Evolutionary conservation across 768 basidiomycete genomes (phyloP), one percentile per base, ranked within the genome.

Genomic region (Termitomyces sp.): DNA sequence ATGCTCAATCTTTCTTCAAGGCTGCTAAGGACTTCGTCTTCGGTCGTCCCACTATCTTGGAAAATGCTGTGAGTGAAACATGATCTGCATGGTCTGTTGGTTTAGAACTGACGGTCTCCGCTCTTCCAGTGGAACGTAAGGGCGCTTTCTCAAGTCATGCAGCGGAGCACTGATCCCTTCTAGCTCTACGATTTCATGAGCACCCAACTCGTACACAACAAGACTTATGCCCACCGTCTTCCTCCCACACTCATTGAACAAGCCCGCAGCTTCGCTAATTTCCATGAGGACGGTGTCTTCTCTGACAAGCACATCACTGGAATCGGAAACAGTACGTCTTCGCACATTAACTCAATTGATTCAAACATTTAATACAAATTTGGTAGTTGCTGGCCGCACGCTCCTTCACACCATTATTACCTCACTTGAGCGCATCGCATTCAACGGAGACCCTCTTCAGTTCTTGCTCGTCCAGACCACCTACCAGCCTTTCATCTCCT

Each of bases 401-500:
- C 75, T 92, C 61, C 75, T 94, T 40, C 82, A 86, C 70, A 84
- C 87, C 30, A 78, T 95, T 72, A 75, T 93, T 53, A 73, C 66
- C 55, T 84, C 90, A 10, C 82, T 95, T 57, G 83, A 89, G 68
- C 86, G 85, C 66, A 87, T 95, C 70, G 83, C 88, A 48, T 90
- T 86, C 78, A 85, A 87, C 66, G 84, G 81, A 61, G 87, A 91
- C 74, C 87, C 90, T 48, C 83, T 94, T 54, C 87, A 90, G 66
- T 81, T 95, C 74, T 78, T 88, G 72, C 70, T 93, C 64, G 78
- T 91, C 64, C 84, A 90, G 74, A 86, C 87, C 16, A 89, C 90
- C 62, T 95, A 95, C 79, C 93, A 94, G 72, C 87, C 93, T 14
- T 92, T 95, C 82, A 86, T 94, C 67, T 93, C 91, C 4, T 79